Evolutionary conservation across 352 stramenopile genomes (phyloP), one percentile per base, ranked within the genome.

Genomic region (Pythium scleroteichum): DNA sequence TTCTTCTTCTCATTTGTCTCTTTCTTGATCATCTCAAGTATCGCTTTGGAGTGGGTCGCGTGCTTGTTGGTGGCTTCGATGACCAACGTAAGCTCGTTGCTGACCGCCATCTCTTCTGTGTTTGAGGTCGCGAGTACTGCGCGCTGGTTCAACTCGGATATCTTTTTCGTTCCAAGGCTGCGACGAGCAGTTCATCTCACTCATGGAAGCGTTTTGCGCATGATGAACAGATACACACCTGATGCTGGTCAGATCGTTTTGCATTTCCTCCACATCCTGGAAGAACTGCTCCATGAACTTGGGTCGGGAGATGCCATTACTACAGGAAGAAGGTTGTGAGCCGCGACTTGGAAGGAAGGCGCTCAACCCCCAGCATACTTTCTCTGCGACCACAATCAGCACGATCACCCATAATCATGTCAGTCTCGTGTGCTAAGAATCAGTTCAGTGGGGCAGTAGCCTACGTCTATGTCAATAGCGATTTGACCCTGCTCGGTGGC

Each of bases 231-330:
- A 35, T 10, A 5, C 29, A 10, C 5, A 85, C 72, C 71, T 87
- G 49, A 99, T 97, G 38, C 87, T 91, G 38, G 87, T 77, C 58
- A 99, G 95, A 53, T 98, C 88, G 33, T 73, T 77, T 68, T 98
- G 97, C 73, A 99, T 97, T 2, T 88, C 76, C 57, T 99, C 94
- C 12, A 98, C 92, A 60, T 98, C 92, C 46, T 90, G 76, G 75
- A 98, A 99, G 73, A 99, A 99, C 63, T 91, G 73, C 66, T 96
- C 85, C 95, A 98, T 99, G 64, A 93, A 92, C 62, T 92, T 94
- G 46, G 85, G 85, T 2, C 85, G 78, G 59, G 78, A 69, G 41
- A 91, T 71, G 39, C 68, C 65, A 51, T 65, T 75, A 12, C 75
- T 88, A 1, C 5, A 44, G 44, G 45, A 3, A 51, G 16, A 14